Base-by-base conservation (phyloP, 345 rosid genomes). In the Pugionium cornutum region DNA sequence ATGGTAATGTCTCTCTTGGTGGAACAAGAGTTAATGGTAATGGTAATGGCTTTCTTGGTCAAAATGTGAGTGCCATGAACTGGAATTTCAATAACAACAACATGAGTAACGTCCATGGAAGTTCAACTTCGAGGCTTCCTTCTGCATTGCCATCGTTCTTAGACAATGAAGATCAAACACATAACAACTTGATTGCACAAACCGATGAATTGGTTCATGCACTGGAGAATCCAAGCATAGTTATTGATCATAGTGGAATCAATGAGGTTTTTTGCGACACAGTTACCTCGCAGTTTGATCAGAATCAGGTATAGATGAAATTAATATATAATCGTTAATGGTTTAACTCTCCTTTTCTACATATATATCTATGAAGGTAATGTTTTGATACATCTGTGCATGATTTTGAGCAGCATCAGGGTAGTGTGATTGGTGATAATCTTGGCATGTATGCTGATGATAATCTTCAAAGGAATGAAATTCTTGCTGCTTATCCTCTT, bases 361-460 rank as follows among this genome's bases (percentile, higher is more conserved):
- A n/a, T n/a, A n/a, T n/a, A n/a, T n/a, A n/a, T n/a, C n/a, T n/a
- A n/a, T n/a, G 59, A 55, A 72, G 7, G 2, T 27, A 27, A 49
- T 42, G 18, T 49, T 36, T 7, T 61, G 61, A 35, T 52, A n/a
- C 28, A 44, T 45, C 11, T 5, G 7, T 37, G 32, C 6, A 37
- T 56, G 40, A 7, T 67, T 67, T 36, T 46, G 1, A 46, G 41
- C 48, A 67, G 54, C 4, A n/a, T 29, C 47, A 56, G 35, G 32
- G 2, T 5, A 4, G 7, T 5, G 1, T 28, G 54, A 29, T 1
- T 27, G 6, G 2, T 7, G 44, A 8, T 44, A 29, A 33, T 66
- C 2, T 11, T 66, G 18, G 10, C 1, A 1, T 37, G 11, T 18
- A 18, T 18, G 0, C 45, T 25, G 29, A 2, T 11, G 29, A 25